Evolutionary conservation across 352 stramenopile genomes (phyloP).

Genomic region (Blastocystis sp.): DNA sequence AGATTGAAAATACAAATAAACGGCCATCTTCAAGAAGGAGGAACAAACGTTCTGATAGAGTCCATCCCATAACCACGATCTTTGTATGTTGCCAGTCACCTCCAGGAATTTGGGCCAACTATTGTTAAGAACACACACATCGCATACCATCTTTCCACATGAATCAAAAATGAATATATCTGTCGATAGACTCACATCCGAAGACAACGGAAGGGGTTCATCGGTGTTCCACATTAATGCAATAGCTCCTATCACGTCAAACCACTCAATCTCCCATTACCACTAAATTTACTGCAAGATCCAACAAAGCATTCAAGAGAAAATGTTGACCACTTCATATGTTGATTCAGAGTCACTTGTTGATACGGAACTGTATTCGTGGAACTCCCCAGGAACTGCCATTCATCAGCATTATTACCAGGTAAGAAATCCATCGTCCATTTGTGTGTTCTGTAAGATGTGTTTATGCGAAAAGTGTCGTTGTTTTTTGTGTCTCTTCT

Average conservation of each 20-base stretch:
- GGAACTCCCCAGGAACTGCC: conserved; percentile 17
- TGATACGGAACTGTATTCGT: conserved; percentile 46
- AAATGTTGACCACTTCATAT: conserved; percentile 49
- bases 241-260: conserved; percentile 37
- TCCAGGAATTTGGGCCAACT: conserved; percentile 35
- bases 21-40: conserved; percentile 52
- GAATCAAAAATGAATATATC: conserved; percentile 58
- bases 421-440: conserved; percentile 50
- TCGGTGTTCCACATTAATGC: conserved; percentile 47
- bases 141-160: not conserved
- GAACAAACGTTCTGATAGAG: conserved; percentile 37
- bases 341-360: conserved; percentile 45
- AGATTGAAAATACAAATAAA: conserved; percentile 7
- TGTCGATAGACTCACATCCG: conserved; percentile 11
- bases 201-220: conserved; percentile 17
- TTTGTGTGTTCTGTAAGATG: conserved; percentile 28
- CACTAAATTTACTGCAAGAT: conserved; percentile 18
- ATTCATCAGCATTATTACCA: conserved; percentile 40
- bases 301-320: conserved; percentile 30
- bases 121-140: not conserved
- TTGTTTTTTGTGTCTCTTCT: not conserved
- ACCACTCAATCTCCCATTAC: not conserved
- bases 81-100: conserved; percentile 22
- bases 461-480: not conserved
- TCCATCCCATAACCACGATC: conserved; percentile 36